phyloP scores from a whole-genome alignment of 495 filamentous ascomycete species.

The Xylaria flabelliformis region DNA sequence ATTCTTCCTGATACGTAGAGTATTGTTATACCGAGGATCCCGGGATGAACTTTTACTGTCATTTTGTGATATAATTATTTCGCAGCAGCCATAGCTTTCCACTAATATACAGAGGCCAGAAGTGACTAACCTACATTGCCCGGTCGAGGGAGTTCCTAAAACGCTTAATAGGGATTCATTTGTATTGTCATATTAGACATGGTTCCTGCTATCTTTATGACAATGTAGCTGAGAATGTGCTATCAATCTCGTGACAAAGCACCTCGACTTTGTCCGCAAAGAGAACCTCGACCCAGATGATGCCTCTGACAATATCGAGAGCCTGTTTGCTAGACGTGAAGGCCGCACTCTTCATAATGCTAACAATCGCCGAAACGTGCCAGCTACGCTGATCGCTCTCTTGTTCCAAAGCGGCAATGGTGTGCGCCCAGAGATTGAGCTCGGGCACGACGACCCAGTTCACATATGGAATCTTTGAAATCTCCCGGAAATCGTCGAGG shows the following conservation, averaged over 20 bases:
- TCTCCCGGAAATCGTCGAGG: constrained; percentile 38
- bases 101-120: too few relatives aligned
- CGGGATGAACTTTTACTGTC: too few relatives aligned
- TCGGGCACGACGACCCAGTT: constrained; percentile 35
- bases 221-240: not conserved
- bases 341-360: constrained; percentile 34
- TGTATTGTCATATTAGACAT: too few relatives aligned
- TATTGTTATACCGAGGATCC: too few relatives aligned
- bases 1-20: too few relatives aligned
- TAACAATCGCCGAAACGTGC: constrained; percentile 37
- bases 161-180: too few relatives aligned
- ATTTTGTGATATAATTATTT: too few relatives aligned
- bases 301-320: constrained; percentile 32
- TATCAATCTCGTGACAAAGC: constrained; percentile 35
- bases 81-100: too few relatives aligned
- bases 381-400: constrained; percentile 33
- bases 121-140: too few relatives aligned
- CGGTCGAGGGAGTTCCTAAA: too few relatives aligned
- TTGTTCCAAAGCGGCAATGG: constrained; percentile 34
- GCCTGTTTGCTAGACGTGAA: constrained; percentile 31
- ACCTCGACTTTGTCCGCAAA: constrained; percentile 31
- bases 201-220: too few relatives aligned
- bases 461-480: constrained; percentile 35
- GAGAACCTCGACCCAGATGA: constrained; percentile 38
- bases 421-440: constrained; percentile 40